phyloP scores from a whole-genome alignment of 495 filamentous ascomycete species.

The Lasiosphaeria hispida region DNA sequence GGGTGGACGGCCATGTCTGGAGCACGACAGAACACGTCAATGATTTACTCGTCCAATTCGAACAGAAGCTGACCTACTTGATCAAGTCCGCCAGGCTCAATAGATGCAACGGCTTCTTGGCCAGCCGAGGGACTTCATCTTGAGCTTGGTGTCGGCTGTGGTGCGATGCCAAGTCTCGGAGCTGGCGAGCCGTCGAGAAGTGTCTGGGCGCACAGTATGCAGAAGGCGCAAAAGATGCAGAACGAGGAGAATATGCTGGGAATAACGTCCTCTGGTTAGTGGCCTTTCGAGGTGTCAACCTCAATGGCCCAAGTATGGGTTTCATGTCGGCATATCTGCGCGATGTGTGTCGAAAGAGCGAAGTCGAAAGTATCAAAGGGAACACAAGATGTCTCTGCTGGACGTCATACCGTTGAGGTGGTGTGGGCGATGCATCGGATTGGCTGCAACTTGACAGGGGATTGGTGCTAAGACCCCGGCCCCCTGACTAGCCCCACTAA shows the following conservation, averaged over 20 bases:
- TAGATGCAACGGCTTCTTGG: conserved; percentile 72
- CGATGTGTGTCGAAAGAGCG: conserved; percentile 4
- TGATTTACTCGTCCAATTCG: neutral
- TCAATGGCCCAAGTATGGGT: conserved; percentile 34
- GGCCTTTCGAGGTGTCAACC: conserved; percentile 35
- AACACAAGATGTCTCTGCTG: neutral
- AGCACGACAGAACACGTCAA: neutral
- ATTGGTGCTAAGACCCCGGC: neutral
- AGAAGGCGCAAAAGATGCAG: no score
- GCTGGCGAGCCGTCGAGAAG: conserved; percentile 8
- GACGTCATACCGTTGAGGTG: conserved; percentile 1
- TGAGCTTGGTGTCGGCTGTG: conserved; percentile 35
- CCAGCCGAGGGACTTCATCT: conserved; percentile 74
- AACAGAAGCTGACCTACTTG: conserved; percentile 53
- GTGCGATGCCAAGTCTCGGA: neutral
- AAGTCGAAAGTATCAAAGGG: neutral
- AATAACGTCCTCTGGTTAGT: conserved; percentile 11
- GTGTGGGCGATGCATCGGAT: neutral
- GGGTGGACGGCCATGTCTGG: conserved; percentile 85
- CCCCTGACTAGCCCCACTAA: no score
- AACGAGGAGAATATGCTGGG: no score
- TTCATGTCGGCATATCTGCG: conserved; percentile 49
- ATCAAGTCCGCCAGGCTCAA: conserved; percentile 86
- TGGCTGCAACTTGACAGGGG: neutral
- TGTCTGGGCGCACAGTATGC: neutral